Evolutionary conservation across 2,329 filamentous ascomycete genomes (phyloP).

Genomic region (Hypomyces rosellus): DNA sequence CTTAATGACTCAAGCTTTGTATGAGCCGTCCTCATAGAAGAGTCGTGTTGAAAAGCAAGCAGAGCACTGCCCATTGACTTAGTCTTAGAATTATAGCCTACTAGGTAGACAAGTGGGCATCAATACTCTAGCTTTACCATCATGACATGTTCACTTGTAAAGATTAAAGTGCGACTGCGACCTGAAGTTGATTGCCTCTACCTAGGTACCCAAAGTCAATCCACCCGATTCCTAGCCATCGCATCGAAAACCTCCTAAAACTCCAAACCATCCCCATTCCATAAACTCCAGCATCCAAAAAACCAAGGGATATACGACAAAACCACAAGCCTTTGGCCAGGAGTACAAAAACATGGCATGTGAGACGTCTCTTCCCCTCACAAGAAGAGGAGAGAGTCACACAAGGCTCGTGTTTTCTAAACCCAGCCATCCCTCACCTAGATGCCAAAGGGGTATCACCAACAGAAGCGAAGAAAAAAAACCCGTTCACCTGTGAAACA

Average conservation of each 20-base stretch:
- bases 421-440: slow-evolving; percentile 5
- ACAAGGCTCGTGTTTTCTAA: background rate
- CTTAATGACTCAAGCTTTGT: too few relatives aligned
- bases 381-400: background rate
- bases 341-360: background rate
- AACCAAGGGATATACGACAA: slow-evolving; percentile 24
- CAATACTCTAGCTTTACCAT: too few relatives aligned
- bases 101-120: too few relatives aligned
- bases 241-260: slow-evolving; percentile 12
- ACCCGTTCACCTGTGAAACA: slow-evolving; percentile 14
- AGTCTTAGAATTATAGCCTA: too few relatives aligned
- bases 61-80: too few relatives aligned
- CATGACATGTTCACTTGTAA: too few relatives aligned
- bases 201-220: slow-evolving; percentile 13
- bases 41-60: too few relatives aligned
- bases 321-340: slow-evolving; percentile 23
- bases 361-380: background rate
- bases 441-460: slow-evolving; percentile 26
- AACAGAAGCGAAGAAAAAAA: slow-evolving; percentile 25
- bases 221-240: slow-evolving; percentile 3
- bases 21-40: too few relatives aligned
- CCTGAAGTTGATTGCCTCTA: slow-evolving; percentile 17
- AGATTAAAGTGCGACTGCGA: background rate
- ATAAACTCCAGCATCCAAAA: slow-evolving; percentile 18
- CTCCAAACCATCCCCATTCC: slow-evolving; percentile 15